These are phyloP conservation scores for Pestalotiopsis sp. DNA, from an alignment of 2,329 filamentous ascomycete genomes.

Conservation along the genomic window DNA sequence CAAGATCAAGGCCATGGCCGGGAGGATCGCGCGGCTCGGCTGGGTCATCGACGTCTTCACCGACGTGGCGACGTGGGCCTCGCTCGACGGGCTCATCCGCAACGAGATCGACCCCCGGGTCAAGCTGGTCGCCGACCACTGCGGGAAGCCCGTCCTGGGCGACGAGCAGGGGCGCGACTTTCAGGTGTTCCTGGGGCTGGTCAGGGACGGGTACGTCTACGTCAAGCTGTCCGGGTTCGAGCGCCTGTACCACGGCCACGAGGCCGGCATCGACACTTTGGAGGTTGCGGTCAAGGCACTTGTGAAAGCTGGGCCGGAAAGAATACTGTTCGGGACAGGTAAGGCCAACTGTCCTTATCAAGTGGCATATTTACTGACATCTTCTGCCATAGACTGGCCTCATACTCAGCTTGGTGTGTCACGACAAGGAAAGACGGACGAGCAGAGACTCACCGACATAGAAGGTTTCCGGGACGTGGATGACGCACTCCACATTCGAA, in stretches of 20 bases:
- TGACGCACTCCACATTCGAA: not conserved
- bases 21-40: not conserved
- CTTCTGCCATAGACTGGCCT: not conserved
- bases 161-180: not conserved
- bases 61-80: conserved; percentile 2
- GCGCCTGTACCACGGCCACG: not conserved
- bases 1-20: not conserved
- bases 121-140: conserved; percentile 7
- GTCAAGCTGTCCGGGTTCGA: conserved; percentile 8
- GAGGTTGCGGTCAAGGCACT: not conserved
- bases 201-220: not conserved
- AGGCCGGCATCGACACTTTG: not conserved
- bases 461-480: not conserved
- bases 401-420: conserved; percentile 5
- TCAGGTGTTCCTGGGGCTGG: not conserved
- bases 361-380: not conserved
- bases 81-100: not conserved
- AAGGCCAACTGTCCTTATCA: not conserved
- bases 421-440: conserved; percentile 1
- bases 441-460: not conserved
- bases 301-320: not conserved
- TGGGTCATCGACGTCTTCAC: conserved; percentile 6
- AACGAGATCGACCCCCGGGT: not conserved
- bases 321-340: conserved; percentile 2
- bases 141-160: not conserved